Evolutionary conservation across 768 basidiomycete genomes (phyloP), one percentile per base, ranked within the genome.

Genomic region (Pholiota microspora): DNA sequence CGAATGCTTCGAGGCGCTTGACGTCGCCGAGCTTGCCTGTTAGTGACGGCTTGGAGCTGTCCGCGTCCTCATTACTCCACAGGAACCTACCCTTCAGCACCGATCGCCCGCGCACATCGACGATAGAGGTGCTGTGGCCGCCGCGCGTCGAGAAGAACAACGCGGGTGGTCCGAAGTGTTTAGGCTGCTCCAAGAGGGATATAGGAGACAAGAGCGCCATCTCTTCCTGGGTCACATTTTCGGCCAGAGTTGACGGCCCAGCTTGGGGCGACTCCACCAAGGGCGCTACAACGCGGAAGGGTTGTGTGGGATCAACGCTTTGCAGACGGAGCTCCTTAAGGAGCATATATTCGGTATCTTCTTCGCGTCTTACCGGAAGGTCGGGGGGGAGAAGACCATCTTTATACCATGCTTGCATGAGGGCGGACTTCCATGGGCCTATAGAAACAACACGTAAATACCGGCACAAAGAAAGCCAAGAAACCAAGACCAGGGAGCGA

Each of bases 351-450:
- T 82, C 83, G 0, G 73, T 62, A 35, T 92, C 91, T 61, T 86
- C 85, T 64, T 92, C 92, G 40, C 85, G 78, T 58, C 89, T 77
- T 12, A 93, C 84, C 3, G 92, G 92, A 7, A 94, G 80, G 64
- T 92, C 89, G 0, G 85, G 86, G 2, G 92, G 92, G 21, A 94
- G 75, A 16, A 92, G 68, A 7, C 88, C 89, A 57, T 94, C 92
- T 63, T 87, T 89, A 64, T 89, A 92, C 91, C 91, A 94, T 3
- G 85, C 81, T 64, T 93, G 90, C 91, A 94, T 94, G 44, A 92
- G 75, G 21, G 84, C 80, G n/a, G 88, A 77, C 64, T 89, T 90
- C 92, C 92, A 93, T 18, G 91, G 92, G 31, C 92, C 91, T 92
- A 55, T 47, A 34, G 57, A 44, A 44, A 21, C 18, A 32, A 42